Base-by-base conservation (phyloP, 768 basidiomycete genomes). In the Psilocybe cubensis region DNA sequence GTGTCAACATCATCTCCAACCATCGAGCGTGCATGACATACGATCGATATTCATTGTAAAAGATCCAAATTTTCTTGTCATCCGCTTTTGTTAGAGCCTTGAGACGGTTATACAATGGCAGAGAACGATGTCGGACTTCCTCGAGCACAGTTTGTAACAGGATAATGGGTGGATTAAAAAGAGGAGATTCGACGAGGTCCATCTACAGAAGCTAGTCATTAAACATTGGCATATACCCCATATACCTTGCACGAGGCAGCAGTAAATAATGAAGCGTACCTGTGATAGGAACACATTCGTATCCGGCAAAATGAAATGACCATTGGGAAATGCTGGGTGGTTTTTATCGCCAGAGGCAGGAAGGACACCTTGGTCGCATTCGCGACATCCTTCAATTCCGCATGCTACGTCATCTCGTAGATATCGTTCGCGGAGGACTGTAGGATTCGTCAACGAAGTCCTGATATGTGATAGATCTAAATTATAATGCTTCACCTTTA, bases 221-320 rank as follows among this genome's bases (percentile, higher is more conserved):
- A 48, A 27, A 51, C 45, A 56, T 60, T 44, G 52, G 58, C 47
- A 21, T 50, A 31, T 17, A 23, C 4, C 25, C 35, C 38, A n/a
- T 21, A 24, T 40, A 33, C n/a, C n/a, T n/a, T n/a, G n/a, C n/a
- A n/a, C n/a, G n/a, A n/a, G n/a, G 20, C 42, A n/a, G 11, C 11
- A 31, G 11, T 27, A 38, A 31, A 42, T 9, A 1, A 47, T 40
- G 11, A 20, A 41, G 71, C 78, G 38, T 45, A 89, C 94, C 80
- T 98, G 96, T 14, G 92, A 84, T 11, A 99, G 79, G 66, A 97
- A 93, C 14, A 97, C 85, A 72, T 99, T 99, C 17, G 96, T 98
- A 68, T 99, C 96, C 4, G 95, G 92, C 12, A 99, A 75, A 24
- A 98, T 70, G 67, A 87, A 95, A 66, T 96, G 92, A 0, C 91